Percentiles rank a stretch among this genome's conserved stretches.
phyloP scores from a whole-genome alignment of 768 basidiomycete genomes.

The Termitomyces sp. region DNA sequence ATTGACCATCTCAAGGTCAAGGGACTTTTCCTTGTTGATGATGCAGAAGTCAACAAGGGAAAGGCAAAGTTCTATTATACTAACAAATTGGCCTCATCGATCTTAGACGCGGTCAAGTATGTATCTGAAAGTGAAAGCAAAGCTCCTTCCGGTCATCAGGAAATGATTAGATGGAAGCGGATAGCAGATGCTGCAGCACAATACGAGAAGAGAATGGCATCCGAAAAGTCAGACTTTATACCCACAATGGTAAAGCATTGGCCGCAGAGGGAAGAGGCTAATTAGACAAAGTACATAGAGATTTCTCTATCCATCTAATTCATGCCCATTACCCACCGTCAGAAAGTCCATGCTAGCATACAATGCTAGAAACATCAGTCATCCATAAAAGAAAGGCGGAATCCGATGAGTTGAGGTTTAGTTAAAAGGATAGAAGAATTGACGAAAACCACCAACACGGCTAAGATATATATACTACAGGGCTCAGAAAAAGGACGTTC shows the following conservation, averaged over 20 bases:
- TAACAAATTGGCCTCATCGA: slow-evolving; percentile 41
- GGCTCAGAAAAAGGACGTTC: background rate
- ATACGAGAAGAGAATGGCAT: background rate
- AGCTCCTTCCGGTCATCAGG: slow-evolving; percentile 11
- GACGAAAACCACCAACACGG: slow-evolving; percentile 4
- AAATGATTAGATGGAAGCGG: slow-evolving; percentile 22
- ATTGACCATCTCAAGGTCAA: slow-evolving; percentile 37
- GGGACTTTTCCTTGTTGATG: slow-evolving; percentile 22
- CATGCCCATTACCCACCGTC: background rate
- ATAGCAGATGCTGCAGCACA: slow-evolving; percentile 18
- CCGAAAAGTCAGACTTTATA: slow-evolving; percentile 11
- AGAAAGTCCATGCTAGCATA: background rate
- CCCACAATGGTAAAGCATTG: slow-evolving; percentile 4
- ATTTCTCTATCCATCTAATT: slow-evolving; percentile 1
- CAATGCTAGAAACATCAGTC: slow-evolving; percentile 4
- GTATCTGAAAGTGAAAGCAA: slow-evolving; percentile 21
- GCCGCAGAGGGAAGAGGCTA: slow-evolving; percentile 5
- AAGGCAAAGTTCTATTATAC: slow-evolving; percentile 36
- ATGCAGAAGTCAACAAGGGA: slow-evolving; percentile 15
- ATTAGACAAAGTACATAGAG: slow-evolving; percentile 3
- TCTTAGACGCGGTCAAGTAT: slow-evolving; percentile 34
- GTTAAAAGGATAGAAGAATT: background rate
- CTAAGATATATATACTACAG: slow-evolving; percentile 10
- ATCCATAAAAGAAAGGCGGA: slow-evolving; percentile 4
- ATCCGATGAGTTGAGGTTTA: background rate